Evolutionary conservation across 352 stramenopile species (phyloP).

Genomic region (Pythium plurisporium): DNA sequence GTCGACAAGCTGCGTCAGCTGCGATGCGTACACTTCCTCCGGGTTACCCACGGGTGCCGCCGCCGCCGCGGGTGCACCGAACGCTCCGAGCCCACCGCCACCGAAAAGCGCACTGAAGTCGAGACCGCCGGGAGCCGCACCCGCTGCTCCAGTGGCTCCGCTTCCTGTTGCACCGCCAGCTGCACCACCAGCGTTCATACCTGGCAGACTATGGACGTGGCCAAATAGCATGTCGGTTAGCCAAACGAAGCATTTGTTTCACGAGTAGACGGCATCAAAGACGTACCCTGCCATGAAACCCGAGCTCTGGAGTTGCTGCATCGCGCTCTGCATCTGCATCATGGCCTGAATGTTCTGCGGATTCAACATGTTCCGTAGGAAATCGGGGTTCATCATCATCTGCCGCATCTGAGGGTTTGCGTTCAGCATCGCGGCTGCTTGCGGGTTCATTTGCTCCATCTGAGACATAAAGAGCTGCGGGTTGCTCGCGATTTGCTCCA

Average conservation of each 20-base stretch:
- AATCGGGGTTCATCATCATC: constrained; percentile 88
- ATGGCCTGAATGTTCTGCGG: constrained; percentile 89
- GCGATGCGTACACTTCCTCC: constrained; percentile 80
- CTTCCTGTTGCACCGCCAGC: constrained; percentile 2
- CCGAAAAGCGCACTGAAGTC: constrained; percentile 32
- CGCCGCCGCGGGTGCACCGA: constrained; percentile 25
- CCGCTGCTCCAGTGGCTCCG: constrained; percentile 7
- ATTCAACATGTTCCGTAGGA: constrained; percentile 84
- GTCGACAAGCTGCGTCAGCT: constrained; percentile 86
- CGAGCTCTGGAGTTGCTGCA: constrained; percentile 73
- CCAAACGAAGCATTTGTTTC: neutral
- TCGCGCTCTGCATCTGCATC: constrained; percentile 88
- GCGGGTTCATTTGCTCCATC: constrained; percentile 88
- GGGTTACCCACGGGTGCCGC: constrained; percentile 51
- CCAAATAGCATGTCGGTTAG: neutral
- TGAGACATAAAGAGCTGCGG: constrained; percentile 73
- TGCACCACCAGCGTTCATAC: constrained; percentile 35
- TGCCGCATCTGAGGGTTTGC: constrained; percentile 85
- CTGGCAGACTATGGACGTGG: constrained; percentile 35
- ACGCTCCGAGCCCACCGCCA: constrained; percentile 20
- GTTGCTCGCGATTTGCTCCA: constrained; percentile 82
- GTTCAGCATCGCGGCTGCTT: constrained; percentile 83
- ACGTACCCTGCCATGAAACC: constrained; percentile 68
- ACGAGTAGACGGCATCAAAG: neutral
- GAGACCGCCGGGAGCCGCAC: constrained; percentile 37